Conservation (phyloP, 1,139 yeast species). For the Pichiaceae sp. region DNA sequence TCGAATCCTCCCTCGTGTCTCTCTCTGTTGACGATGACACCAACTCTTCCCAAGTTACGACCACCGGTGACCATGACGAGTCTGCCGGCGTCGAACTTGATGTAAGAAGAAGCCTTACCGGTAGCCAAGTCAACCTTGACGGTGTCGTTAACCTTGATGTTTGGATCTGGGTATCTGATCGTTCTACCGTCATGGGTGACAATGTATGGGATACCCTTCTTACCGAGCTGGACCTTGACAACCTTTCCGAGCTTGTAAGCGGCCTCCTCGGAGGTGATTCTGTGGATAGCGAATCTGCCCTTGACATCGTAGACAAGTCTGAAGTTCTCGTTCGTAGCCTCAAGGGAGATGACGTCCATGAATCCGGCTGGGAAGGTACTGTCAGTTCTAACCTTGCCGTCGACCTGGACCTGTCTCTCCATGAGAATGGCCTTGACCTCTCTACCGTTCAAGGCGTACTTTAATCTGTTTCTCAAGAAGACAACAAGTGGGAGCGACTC, state of each 20-base stretch:
- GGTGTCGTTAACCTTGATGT: slow-evolving; percentile 92
- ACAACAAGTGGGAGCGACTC: slow-evolving; percentile 98
- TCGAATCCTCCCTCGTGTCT: slow-evolving; percentile 99
- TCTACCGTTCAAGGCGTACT: slow-evolving; percentile 99
- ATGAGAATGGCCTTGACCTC: slow-evolving; percentile 98
- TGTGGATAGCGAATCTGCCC: slow-evolving; percentile 99
- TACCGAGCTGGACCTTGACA: slow-evolving; percentile 95
- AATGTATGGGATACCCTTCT: slow-evolving; percentile 95
- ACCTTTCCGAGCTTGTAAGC: slow-evolving; percentile 96
- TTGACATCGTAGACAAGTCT: slow-evolving; percentile 96
- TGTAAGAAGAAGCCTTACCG: slow-evolving; percentile 86
- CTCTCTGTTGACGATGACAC: slow-evolving; percentile 97
- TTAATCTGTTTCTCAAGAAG: slow-evolving; percentile 98
- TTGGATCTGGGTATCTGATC: slow-evolving; percentile 98
- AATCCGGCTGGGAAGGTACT: slow-evolving; percentile 98
- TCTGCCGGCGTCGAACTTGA: slow-evolving; percentile 94
- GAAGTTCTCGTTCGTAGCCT: slow-evolving; percentile 98
- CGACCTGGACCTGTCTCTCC: slow-evolving; percentile 99
- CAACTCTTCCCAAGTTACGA: slow-evolving; percentile 99
- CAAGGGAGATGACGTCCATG: slow-evolving; percentile 96
- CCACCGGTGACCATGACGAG: slow-evolving; percentile 98
- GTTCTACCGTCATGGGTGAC: slow-evolving; percentile 99
- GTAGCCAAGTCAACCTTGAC: slow-evolving; percentile 94
- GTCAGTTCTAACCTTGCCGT: slow-evolving; percentile 99
- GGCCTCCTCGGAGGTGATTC: slow-evolving; percentile 98